Evolutionary conservation across 1,284 basidiomycete genomes (phyloP).

Genomic region (Pseudozyma pruni): DNA sequence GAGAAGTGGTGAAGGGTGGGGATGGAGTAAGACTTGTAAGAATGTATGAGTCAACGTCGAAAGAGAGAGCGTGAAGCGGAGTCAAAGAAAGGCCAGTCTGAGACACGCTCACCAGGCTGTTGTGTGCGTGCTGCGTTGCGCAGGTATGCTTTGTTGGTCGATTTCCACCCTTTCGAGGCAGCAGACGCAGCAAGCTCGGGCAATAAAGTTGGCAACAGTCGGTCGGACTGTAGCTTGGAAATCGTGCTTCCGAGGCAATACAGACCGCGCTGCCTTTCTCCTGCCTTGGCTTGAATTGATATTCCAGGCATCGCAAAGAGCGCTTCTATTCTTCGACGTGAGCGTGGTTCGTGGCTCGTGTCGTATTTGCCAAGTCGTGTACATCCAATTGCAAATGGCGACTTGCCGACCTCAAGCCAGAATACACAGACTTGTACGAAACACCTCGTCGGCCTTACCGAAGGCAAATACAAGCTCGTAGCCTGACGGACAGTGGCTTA

Average conservation of each 20-base stretch:
- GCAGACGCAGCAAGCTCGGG: too few species aligned
- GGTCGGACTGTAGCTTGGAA: too few species aligned
- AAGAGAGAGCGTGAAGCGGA: background rate
- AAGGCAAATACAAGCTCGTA: constrained; percentile 3
- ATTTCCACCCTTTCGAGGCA: constrained; percentile 11
- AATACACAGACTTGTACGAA: too few species aligned
- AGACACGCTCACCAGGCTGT: constrained; percentile 26
- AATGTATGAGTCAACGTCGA: constrained; percentile 1
- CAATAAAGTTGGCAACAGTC: constrained; percentile 1
- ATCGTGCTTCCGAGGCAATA: too few species aligned
- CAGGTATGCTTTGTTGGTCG: constrained; percentile 39
- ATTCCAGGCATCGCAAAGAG: too few species aligned
- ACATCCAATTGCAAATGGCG: too few species aligned
- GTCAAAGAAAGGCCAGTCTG: constrained; percentile 4
- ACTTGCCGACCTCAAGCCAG: background rate
- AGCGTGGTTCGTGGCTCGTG: constrained; percentile 25
- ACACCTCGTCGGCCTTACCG: too few species aligned
- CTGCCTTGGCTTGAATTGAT: too few species aligned
- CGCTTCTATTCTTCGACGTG: too few species aligned
- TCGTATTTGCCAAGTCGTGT: constrained; percentile 13
- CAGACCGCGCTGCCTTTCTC: too few species aligned
- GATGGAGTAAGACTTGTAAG: background rate
- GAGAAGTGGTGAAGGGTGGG: background rate
- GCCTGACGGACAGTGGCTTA: too few species aligned
- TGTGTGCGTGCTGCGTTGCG: constrained; percentile 8